These are phyloP conservation scores for Fragaria nilgerrensis DNA, from an alignment of 306 rosid species.

Conservation along the genomic window DNA sequence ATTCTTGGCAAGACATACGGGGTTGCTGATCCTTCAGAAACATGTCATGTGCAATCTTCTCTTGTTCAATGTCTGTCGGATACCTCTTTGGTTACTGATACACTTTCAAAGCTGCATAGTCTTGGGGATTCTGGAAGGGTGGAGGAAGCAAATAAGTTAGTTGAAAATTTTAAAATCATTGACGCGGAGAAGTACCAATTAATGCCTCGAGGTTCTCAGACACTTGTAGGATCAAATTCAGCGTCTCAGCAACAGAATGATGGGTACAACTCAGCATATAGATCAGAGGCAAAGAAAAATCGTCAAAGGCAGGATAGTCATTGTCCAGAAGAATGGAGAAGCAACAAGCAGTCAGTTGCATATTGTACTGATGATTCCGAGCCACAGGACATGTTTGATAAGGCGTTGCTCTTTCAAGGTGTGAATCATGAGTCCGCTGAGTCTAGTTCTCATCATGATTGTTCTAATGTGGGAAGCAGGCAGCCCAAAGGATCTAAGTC, in stretches of 20 bases:
- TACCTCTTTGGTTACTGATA: conserved; percentile 20
- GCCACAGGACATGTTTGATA: conserved; percentile 35
- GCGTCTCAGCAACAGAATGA: neutral
- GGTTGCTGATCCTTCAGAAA: conserved; percentile 10
- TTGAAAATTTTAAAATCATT: conserved; percentile 7
- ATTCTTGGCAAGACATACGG: conserved; percentile 25
- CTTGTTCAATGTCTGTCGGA: conserved; percentile 22
- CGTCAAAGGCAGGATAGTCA: conserved; percentile 22
- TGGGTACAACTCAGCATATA: neutral
- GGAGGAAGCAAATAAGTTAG: conserved; percentile 26
- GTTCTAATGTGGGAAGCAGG: conserved; percentile 9
- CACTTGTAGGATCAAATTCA: neutral
- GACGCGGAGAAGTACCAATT: neutral
- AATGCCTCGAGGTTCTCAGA: neutral
- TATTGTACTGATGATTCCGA: conserved; percentile 22
- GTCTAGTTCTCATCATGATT: neutral
- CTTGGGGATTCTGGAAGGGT: neutral
- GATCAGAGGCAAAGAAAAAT: conserved; percentile 29
- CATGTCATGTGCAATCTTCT: conserved; percentile 24
- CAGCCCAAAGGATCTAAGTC: conserved; percentile 15
- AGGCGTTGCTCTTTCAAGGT: conserved; percentile 25
- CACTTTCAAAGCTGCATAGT: conserved; percentile 17
- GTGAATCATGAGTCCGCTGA: neutral
- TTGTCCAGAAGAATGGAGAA: conserved; percentile 24
- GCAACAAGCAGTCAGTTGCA: conserved; percentile 27